These are phyloP conservation scores for Fusarium coffeatum DNA, from an alignment of 2,329 filamentous ascomycete genomes.

Conservation along the genomic window DNA sequence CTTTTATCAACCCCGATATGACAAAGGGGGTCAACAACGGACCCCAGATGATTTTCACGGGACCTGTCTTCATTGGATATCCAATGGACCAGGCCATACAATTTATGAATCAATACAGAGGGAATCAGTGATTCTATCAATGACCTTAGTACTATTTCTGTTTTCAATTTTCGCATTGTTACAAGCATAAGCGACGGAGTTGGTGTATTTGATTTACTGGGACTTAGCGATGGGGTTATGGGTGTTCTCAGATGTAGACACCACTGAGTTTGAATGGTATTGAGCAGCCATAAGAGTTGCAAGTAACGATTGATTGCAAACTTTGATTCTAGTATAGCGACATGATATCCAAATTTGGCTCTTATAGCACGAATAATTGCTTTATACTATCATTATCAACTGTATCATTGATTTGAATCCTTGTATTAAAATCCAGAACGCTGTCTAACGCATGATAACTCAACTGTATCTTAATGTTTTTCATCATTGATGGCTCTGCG, in stretches of 20 bases:
- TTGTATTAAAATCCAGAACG: constrained; percentile 34
- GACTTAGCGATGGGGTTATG: constrained; percentile 33
- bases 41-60: constrained; percentile 87
- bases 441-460: constrained; percentile 33
- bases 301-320: constrained; percentile 19
- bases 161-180: constrained; percentile 20
- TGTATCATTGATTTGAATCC: constrained; percentile 12
- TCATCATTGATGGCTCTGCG: constrained; percentile 10
- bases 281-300: constrained; percentile 5
- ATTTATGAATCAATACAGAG: constrained; percentile 72
- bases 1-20: constrained; percentile 63
- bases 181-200: constrained; percentile 49
- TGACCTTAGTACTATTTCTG: constrained; percentile 15
- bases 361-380: constrained; percentile 11
- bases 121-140: constrained; percentile 39
- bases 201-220: constrained; percentile 24
- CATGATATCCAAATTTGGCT: constrained; percentile 41
- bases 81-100: constrained; percentile 83
- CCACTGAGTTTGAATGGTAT: background rate
- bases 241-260: background rate
- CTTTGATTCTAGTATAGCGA: constrained; percentile 26
- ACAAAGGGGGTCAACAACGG: constrained; percentile 48
- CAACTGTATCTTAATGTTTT: background rate
- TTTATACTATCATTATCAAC: constrained; percentile 1
- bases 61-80: constrained; percentile 94